phyloP scores from a whole-genome alignment of 148 eudicot genomes.

The Bassia scoparia region DNA sequence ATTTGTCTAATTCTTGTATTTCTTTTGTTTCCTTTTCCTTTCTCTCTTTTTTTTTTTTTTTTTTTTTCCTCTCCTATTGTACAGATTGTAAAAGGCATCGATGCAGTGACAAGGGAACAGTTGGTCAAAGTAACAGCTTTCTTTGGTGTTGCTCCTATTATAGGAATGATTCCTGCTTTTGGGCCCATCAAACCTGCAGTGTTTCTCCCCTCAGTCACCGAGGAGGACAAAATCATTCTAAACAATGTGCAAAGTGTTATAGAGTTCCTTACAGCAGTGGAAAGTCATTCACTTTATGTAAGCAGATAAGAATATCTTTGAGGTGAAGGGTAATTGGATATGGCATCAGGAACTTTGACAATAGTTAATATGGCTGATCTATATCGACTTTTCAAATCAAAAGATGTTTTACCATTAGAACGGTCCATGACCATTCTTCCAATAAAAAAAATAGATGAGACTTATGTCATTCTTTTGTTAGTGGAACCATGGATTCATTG shows the following conservation, averaged over 20 bases:
- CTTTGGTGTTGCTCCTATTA: conserved; percentile 60
- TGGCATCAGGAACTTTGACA: too few relatives aligned
- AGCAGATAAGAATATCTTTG: too few relatives aligned
- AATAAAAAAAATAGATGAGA: too few relatives aligned
- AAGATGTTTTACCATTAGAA: too few relatives aligned
- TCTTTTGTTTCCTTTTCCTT: neutral
- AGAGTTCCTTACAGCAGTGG: conserved; percentile 75
- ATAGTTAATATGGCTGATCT: too few relatives aligned
- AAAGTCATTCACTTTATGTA: too few relatives aligned
- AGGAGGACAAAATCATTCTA: conserved; percentile 79
- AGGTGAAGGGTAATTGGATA: too few relatives aligned
- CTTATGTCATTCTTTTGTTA: too few relatives aligned
- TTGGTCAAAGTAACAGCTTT: conserved; percentile 55
- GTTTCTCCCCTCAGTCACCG: conserved; percentile 68
- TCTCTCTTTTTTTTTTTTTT: too few relatives aligned
- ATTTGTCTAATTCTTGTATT: conserved; percentile 1
- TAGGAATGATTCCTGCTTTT: conserved; percentile 66
- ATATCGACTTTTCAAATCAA: too few relatives aligned
- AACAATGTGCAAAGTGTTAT: conserved; percentile 81
- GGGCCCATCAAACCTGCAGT: conserved; percentile 65
- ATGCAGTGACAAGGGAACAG: conserved; percentile 92
- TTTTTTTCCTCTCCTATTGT: conserved; percentile 19
- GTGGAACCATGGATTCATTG: too few relatives aligned
- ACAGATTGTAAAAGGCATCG: conserved; percentile 95
- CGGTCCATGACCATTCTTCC: too few relatives aligned